phyloP scores from a whole-genome alignment of 176 grass and related monocot species.

The Eleusine indica region DNA sequence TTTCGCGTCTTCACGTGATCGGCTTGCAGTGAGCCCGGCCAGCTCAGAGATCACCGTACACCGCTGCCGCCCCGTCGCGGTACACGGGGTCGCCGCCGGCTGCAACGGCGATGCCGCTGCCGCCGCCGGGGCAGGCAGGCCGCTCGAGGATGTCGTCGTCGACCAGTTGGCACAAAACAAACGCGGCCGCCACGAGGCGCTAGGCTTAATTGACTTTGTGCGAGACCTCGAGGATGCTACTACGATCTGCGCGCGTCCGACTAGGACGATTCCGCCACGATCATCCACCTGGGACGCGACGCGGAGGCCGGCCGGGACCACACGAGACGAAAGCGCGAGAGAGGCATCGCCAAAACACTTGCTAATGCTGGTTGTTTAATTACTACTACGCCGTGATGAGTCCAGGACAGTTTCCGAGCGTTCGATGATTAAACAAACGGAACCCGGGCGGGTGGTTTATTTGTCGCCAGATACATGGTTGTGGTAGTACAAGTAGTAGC shows the following conservation, averaged over 20 bases:
- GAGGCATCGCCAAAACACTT: neutral
- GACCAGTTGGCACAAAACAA: neutral
- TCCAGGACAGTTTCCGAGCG: neutral
- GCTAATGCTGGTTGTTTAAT: neutral
- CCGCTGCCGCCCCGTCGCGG: neutral
- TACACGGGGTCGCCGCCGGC: neutral
- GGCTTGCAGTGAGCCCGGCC: too few relatives aligned
- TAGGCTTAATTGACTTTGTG: neutral
- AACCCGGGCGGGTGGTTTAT: neutral
- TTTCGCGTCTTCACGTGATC: too few relatives aligned
- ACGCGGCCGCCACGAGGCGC: neutral
- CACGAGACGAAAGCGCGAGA: neutral
- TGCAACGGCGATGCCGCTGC: constrained; percentile 17
- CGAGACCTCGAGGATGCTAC: neutral
- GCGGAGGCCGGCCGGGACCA: neutral
- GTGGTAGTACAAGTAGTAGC: neutral
- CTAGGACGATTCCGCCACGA: constrained; percentile 37
- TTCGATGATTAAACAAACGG: neutral
- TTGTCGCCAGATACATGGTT: neutral
- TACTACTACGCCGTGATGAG: neutral
- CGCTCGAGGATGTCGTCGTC: constrained; percentile 37
- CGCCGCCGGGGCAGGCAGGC: constrained; percentile 20
- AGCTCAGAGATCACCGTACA: too few relatives aligned
- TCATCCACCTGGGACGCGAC: constrained; percentile 15
- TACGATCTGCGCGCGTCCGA: constrained; percentile 26